Base-by-base conservation (phyloP, 2,329 filamentous ascomycete species). In the Parascedosporium putredinis region DNA sequence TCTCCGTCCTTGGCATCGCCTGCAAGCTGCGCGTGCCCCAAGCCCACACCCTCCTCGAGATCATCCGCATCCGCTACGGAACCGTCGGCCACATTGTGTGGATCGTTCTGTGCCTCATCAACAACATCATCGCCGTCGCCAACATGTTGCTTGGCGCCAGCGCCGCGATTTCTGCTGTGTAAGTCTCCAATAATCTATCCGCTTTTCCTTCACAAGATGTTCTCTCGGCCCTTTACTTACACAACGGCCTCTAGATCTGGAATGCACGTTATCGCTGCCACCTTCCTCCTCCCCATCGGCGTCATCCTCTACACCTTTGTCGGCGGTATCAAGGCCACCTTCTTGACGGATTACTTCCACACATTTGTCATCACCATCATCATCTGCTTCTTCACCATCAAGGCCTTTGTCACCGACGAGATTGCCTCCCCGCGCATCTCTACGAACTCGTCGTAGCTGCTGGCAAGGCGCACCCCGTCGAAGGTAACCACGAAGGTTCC, bases 301-400 rank as follows among this genome's bases (percentile, higher is more conserved):
- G 67, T 69, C 2, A 59, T 66, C 0, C 23, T 67, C 1, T 69
- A 69, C 45, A 69, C 65, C 1, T 67, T 66, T 34, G 60, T 68
- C 0, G 66, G 65, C 0, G 66, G 66, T 14, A 66, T 69, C 55
- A 67, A 67, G 44, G 65, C 66, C 0, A 69, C 65, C 0, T 68
- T 67, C 51, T 54, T 77, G 4, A 76, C 73, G 0, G 72, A 76
- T 52, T 77, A 74, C 53, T 67, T 76, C 23, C 75, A 79, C 54
- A 79, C 75, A 0, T 70, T 76, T 12, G 69, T 73, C 9, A 76
- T 78, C 18, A 66, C 75, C 1, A 70, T 77, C 23, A 70, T 78
- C 20, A 65, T 76, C 48, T 68, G 72, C 62, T 68, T 71, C 61
- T 67, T 75, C 58, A 60, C 66, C 1, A 62, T 70, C 53, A 68